Base-by-base conservation (phyloP, 257 asterid species). In the Mitragyna speciosa region DNA sequence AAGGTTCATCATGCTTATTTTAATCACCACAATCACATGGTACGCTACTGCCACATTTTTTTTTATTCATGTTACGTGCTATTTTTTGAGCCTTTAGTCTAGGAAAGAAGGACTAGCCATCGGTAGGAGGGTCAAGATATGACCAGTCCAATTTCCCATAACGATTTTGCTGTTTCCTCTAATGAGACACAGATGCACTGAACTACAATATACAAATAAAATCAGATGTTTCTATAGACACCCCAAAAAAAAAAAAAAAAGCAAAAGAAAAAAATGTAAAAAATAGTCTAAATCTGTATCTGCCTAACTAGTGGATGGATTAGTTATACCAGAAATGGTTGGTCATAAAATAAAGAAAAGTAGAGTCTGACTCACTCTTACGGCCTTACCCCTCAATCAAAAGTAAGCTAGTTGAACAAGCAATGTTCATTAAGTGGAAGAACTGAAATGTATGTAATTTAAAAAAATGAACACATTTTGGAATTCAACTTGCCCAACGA, bases 141-240 rank as follows among this genome's bases (percentile, higher is more conserved):
- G 89, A 87, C 88, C 45, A 86, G 83, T 89, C 85, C 96, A 86
- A 76, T 87, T 92, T 92, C 94, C 94, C 70, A 90, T 82, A 84
- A 84, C 85, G 94, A 94, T 88, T 87, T 90, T 83, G 83, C 79
- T 92, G 97, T 88, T 94, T 88, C 97, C 96, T 72, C 59, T 77
- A 75, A 77, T 73, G 93, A 81, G 89, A 87, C 97, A 90, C 79
- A 63, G 78, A 77, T 45, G 41, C 56, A 61, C 41, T 31, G 22
- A 61, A 0, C 41, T 10, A 47, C 61, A 30, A 68, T 70, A 54
- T 3, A 48, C 14, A 54, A 72, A 14, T 31, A 56, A 11, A 16
- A 49, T 49, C 28, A 45, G 31, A 65, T 33, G 22, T 63, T 78
- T n/a, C 14, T 68, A 70, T 76, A 70, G 52, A 14, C 49, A 4